Evolutionary conservation across 352 stramenopile genomes (phyloP).

Genomic region (Pythium plurisporium): DNA sequence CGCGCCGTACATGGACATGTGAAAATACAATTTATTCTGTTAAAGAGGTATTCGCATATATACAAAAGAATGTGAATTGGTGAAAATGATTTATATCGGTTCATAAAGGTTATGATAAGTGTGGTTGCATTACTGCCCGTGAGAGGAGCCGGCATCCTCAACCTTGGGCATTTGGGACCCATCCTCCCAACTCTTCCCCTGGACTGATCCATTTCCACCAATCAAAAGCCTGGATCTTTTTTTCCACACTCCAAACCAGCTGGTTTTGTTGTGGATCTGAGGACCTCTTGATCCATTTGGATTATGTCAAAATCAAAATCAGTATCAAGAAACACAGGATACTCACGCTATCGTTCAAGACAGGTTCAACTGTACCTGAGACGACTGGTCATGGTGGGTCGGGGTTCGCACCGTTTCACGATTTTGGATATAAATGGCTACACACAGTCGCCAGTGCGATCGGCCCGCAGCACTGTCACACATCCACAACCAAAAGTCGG

Average conservation of each 20-base stretch:
- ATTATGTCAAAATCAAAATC: too few relatives aligned
- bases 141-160: not conserved
- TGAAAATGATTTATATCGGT: not conserved
- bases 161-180: not conserved
- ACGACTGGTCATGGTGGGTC: not conserved
- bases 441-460: too few relatives aligned
- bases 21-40: too few relatives aligned
- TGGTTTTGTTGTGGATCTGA: constrained; percentile 6
- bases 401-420: not conserved
- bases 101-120: not conserved
- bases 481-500: not conserved
- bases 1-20: not conserved
- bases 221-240: constrained; percentile 12
- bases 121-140: not conserved
- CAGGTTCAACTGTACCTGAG: constrained; percentile 5
- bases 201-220: constrained; percentile 8
- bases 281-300: constrained; percentile 8
- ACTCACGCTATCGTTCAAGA: not conserved
- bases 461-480: constrained; percentile 1
- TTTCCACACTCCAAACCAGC: not conserved
- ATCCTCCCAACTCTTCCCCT: constrained; percentile 1
- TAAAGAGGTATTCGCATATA: too few relatives aligned
- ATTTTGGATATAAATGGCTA: constrained; percentile 17
- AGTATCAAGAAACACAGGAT: too few relatives aligned
- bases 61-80: not conserved